Base-by-base conservation (phyloP, 1,284 basidiomycete species). In the Trichosporon sp. region DNA sequence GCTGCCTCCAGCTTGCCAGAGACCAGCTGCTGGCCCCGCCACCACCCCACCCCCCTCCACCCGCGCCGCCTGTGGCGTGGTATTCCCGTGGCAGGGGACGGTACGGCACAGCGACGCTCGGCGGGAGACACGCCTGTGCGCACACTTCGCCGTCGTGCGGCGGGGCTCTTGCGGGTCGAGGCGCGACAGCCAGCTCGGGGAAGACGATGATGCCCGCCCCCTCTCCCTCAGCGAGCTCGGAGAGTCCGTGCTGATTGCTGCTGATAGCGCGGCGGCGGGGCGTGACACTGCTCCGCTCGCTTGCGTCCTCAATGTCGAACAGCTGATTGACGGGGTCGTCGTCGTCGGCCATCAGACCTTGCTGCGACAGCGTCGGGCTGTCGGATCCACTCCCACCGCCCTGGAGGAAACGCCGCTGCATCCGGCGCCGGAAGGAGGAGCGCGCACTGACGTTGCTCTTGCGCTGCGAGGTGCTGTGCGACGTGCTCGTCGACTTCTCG, bases 171-270 rank as follows among this genome's bases (percentile, higher is more conserved):
- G 31, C 59, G 3, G 32, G 32, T 1, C 59, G 59, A 1, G 74
- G 70, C 61, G 68, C 67, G 0, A 69, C 66, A 0, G 72, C 70
- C 8, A 75, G 67, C 66, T 76, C 74, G 48, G 76, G 74, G 56
- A 76, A 76, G 63, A 76, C 75, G 31, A 74, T 75, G 46, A 76
- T 64, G n/a, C 72, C 72, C 11, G 68, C 54, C 4, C 71, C 71
- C 4, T 65, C 67, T 5, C 69, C 67, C 38, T 51, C 46, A 10
- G 66, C 59, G 59, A 63, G 59, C 59, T 63, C 59, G 5, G 32
- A 37, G 31, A 63, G 59, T 11, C 46, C 35, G 21, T 67, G 46
- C 64, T 12, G 66, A 35, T 31, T n/a, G 63, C 70, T 66, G 8
- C 68, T 68, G 32, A 72, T 54, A 2, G 70, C 69, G 16, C 70